Evolutionary conservation across 495 filamentous ascomycete species (phyloP).

Genomic region (Lasiosphaeria ovina): DNA sequence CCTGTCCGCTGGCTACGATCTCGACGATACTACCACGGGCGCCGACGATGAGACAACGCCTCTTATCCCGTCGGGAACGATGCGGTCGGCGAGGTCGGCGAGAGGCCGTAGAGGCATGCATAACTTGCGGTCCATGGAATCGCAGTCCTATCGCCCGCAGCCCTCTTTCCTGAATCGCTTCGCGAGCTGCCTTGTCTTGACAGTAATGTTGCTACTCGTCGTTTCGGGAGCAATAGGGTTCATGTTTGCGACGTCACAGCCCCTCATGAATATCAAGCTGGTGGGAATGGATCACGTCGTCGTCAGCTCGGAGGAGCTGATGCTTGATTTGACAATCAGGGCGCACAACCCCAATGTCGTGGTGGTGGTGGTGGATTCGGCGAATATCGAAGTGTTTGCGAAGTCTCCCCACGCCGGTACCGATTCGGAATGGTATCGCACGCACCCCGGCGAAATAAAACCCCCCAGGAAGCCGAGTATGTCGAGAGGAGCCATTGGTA

Average conservation of each 20-base stretch:
- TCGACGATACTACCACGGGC: slow-evolving; percentile 54
- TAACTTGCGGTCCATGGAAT: slow-evolving; percentile 70
- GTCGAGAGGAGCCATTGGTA: slow-evolving; percentile 10
- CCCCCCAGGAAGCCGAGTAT: slow-evolving; percentile 24
- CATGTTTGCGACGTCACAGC: slow-evolving; percentile 86
- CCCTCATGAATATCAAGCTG: slow-evolving; percentile 72
- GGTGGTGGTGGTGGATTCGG: slow-evolving; percentile 73
- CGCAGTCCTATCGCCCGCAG: slow-evolving; percentile 61
- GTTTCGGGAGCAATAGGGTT: slow-evolving; percentile 81
- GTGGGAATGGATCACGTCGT: slow-evolving; percentile 81
- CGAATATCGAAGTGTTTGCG: slow-evolving; percentile 90
- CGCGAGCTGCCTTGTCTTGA: slow-evolving; percentile 74
- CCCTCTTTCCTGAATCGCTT: slow-evolving; percentile 67
- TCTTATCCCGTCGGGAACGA: slow-evolving; percentile 52
- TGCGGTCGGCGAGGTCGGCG: slow-evolving; percentile 57
- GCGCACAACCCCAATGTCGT: slow-evolving; percentile 92
- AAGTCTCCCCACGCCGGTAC: slow-evolving; percentile 82
- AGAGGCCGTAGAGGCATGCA: slow-evolving; percentile 58
- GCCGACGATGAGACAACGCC: slow-evolving; percentile 92
- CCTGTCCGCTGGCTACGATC: slow-evolving; percentile 48
- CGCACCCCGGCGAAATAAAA: slow-evolving; percentile 41
- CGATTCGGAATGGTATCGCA: slow-evolving; percentile 69
- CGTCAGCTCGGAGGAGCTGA: slow-evolving; percentile 90
- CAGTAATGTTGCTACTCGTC: slow-evolving; percentile 70
- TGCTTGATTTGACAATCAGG: slow-evolving; percentile 86